These are phyloP conservation scores for Lanmaoa pseudosensibilis DNA, from an alignment of 768 basidiomycete genomes.

Conservation along the genomic window DNA sequence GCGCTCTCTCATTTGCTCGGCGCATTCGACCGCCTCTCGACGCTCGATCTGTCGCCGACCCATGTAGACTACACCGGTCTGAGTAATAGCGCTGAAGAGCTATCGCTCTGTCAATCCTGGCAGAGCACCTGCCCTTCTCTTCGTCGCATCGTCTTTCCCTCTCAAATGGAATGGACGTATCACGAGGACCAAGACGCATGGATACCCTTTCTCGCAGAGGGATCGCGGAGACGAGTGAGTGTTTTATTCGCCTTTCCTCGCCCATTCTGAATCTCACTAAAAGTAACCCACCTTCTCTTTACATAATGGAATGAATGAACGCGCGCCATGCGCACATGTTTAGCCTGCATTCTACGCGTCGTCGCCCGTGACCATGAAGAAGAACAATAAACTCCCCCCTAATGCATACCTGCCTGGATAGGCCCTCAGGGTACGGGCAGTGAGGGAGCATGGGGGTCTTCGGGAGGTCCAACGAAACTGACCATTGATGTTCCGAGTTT, in stretches of 20 bases:
- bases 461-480: no score
- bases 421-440: no score
- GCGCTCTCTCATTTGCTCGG: not conserved
- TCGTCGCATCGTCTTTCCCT: conserved; percentile 55
- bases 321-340: not conserved
- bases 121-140: conserved; percentile 52
- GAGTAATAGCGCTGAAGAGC: not conserved
- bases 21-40: conserved; percentile 47
- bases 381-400: not conserved
- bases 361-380: not conserved
- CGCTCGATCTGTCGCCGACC: conserved; percentile 57
- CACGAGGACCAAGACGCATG: not conserved
- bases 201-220: not conserved
- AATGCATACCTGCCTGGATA: no score
- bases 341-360: not conserved
- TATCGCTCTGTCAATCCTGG: conserved; percentile 53
- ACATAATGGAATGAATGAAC: not conserved
- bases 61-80: not conserved
- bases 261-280: no score
- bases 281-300: not conserved
- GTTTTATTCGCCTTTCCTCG: not conserved
- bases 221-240: conserved; percentile 1
- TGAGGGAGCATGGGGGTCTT: no score
- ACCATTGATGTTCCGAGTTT: no score
- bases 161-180: conserved; percentile 34